phyloP scores from a whole-genome alignment of 768 basidiomycete species.

The Dacryopinax primogenitus region DNA sequence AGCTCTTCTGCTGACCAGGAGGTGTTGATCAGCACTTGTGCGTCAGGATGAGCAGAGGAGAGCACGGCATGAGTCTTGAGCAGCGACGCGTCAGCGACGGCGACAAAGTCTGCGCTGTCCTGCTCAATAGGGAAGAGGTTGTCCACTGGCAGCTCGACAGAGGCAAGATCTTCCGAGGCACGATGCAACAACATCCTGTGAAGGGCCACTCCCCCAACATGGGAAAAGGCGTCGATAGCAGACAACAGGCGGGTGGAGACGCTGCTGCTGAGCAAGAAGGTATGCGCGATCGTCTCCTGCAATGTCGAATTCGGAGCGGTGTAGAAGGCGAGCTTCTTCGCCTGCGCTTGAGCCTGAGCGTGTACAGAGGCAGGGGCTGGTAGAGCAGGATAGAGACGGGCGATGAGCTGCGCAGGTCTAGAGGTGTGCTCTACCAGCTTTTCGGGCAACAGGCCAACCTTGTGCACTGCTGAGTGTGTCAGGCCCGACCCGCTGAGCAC shows the following conservation, averaged over 20 bases:
- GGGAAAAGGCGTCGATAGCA: conserved; percentile 64
- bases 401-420: conserved; percentile 13
- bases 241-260: conserved; percentile 50
- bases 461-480: conserved; percentile 31
- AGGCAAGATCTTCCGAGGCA: conserved; percentile 32
- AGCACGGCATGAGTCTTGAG: conserved; percentile 68
- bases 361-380: background rate
- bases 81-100: conserved; percentile 60
- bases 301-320: conserved; percentile 44
- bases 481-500: conserved; percentile 11
- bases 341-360: conserved; percentile 15
- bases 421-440: conserved; percentile 8
- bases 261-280: conserved; percentile 35
- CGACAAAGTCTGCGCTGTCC: conserved; percentile 54
- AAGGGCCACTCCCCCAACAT: conserved; percentile 53
- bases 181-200: conserved; percentile 49
- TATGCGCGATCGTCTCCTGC: conserved; percentile 41
- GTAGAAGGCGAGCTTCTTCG: conserved; percentile 48
- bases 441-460: conserved; percentile 10
- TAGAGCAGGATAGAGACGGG: conserved; percentile 18
- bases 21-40: conserved; percentile 61
- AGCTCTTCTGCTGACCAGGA: conserved; percentile 63
- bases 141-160: conserved; percentile 40
- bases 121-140: conserved; percentile 41
- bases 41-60: conserved; percentile 48